phyloP scores from a whole-genome alignment of 257 asterid genomes.

The Solanum ossicruentum region DNA sequence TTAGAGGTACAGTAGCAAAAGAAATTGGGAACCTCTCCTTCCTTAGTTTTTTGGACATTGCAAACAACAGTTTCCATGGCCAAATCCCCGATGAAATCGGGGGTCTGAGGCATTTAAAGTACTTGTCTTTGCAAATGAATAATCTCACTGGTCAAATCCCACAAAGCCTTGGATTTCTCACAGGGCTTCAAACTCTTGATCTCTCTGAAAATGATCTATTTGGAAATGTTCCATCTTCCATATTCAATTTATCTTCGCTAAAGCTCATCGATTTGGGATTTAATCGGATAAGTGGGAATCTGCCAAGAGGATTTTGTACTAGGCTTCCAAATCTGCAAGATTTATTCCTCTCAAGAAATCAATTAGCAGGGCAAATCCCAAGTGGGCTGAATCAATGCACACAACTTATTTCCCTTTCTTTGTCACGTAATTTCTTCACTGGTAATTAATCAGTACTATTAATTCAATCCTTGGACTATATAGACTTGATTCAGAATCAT shows the following conservation, averaged over 20 bases:
- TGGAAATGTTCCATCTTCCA: background rate
- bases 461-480: background rate
- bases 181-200: background rate
- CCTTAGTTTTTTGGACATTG: slow-evolving; percentile 2
- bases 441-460: background rate
- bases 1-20: background rate
- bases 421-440: background rate
- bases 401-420: background rate
- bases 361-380: slow-evolving; percentile 5
- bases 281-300: background rate
- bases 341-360: background rate
- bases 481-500: background rate
- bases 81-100: background rate
- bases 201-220: background rate
- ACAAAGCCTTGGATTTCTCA: slow-evolving; percentile 3
- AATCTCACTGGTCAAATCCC: slow-evolving; percentile 2
- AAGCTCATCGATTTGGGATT: background rate
- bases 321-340: background rate
- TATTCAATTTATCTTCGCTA: slow-evolving; percentile 1
- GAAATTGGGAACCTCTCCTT: slow-evolving; percentile 2
- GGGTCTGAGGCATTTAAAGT: background rate
- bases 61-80: background rate
- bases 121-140: background rate
- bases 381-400: background rate
- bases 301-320: background rate